Base-by-base conservation (phyloP, 2,329 filamentous ascomycete genomes). In the Colletotrichum gigasporum region DNA sequence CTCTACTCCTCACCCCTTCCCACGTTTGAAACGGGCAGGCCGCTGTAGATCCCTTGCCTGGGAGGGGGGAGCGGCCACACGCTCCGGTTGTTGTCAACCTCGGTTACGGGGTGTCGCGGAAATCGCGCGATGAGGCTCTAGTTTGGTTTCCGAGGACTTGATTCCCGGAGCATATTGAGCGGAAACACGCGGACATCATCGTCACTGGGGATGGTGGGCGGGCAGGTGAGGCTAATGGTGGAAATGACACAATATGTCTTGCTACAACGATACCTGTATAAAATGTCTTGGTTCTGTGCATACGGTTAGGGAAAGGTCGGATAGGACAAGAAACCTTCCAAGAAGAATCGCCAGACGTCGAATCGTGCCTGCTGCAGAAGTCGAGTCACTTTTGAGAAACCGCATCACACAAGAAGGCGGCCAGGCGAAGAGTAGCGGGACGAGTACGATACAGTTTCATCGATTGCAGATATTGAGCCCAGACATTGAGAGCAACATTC, bases 61-160 rank as follows among this genome's bases (percentile, higher is more conserved):
- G 18, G 12, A 8, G 35, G 12, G 11, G 35, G 24, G 22, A n/a
- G 11, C 3, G 32, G 34, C 35, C 34, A 39, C 26, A 61, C 41
- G 51, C 16, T 14, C n/a, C n/a, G n/a, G 12, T 11, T 14, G 42
- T 16, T 28, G 18, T n/a, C 24, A n/a, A 22, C 20, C 35, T 50
- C 42, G 14, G 11, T 55, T n/a, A n/a, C n/a, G n/a, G n/a, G 20
- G n/a, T 14, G 34, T 30, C 26, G 42, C 26, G 12, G 26, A 12
- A 30, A 44, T 54, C 51, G 18, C 18, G 42, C 20, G 26, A 34
- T 56, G 53, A 47, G 51, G 51, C 34, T 42, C 51, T 62, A 14
- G 10, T 16, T 30, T 18, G 20, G n/a, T 18, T 44, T 18, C 42
- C 9, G 26, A 20, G 16, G 24, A n/a, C n/a, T 28, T 39, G 20